A percentile compares a stretch with the other conserved stretches of the same genome.
Conservation (phyloP, 1,139 yeast species). For the Yamadazyma songkhlaensis region DNA sequence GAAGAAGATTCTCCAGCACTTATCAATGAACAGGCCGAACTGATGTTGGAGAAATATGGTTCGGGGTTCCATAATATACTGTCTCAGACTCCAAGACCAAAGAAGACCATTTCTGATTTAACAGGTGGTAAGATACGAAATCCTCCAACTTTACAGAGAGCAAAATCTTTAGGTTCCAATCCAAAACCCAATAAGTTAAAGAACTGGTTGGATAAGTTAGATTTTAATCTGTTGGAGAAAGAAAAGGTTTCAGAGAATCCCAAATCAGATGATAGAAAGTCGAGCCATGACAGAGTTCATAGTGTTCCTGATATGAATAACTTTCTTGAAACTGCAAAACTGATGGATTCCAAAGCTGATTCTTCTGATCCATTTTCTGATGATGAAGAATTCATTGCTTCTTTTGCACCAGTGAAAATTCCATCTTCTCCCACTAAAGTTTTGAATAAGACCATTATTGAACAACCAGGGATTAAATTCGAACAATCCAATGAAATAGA, state of each 20-base stretch:
- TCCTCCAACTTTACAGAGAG: constrained; percentile 24
- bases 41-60: constrained; percentile 40
- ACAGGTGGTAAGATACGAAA: constrained; percentile 5
- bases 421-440: background rate
- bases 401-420: constrained; percentile 7
- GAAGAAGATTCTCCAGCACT: constrained; percentile 14
- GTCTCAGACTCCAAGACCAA: constrained; percentile 23
- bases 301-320: too few species aligned
- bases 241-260: background rate
- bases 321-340: background rate
- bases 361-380: constrained; percentile 34
- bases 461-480: background rate
- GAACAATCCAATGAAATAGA: constrained; percentile 2
- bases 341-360: background rate
- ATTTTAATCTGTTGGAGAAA: constrained; percentile 3
- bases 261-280: too few species aligned
- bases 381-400: constrained; percentile 25
- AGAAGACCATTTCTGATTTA: constrained; percentile 28
- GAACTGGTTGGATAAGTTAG: constrained; percentile 7
- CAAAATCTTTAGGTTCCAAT: constrained; percentile 28
- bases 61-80: constrained; percentile 25
- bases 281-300: too few species aligned
- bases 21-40: constrained; percentile 32
- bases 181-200: constrained; percentile 4
- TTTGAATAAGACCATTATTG: background rate